Evolutionary conservation across 2,329 filamentous ascomycete species (phyloP).

Genomic region (Botryosphaeria dothidea): DNA sequence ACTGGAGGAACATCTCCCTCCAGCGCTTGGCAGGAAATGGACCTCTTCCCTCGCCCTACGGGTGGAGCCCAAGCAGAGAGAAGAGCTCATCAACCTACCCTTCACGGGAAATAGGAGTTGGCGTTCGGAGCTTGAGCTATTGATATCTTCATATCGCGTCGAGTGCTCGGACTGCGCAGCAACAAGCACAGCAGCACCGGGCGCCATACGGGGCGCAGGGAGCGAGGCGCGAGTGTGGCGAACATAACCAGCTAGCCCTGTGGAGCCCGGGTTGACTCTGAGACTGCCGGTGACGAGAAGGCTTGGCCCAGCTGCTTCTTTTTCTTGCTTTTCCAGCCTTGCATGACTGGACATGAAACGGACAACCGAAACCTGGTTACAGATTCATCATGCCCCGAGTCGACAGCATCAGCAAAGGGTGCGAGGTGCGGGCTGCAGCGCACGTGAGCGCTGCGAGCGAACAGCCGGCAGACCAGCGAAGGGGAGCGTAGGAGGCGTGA

Average conservation of each 20-base stretch:
- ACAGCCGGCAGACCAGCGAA: neutral
- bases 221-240: constrained; percentile 11
- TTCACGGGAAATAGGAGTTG: constrained; percentile 8
- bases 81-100: constrained; percentile 6
- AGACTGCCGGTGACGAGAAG: constrained; percentile 14
- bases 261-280: constrained; percentile 7
- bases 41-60: neutral
- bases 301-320: constrained; percentile 9
- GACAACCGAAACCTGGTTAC: constrained; percentile 15
- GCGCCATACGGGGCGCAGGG: constrained; percentile 9
- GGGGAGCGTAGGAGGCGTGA: neutral
- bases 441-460: neutral
- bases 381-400: constrained; percentile 12
- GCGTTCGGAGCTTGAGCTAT: neutral
- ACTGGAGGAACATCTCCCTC: neutral
- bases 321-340: constrained; percentile 15
- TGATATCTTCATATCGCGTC: constrained; percentile 11
- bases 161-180: constrained; percentile 1
- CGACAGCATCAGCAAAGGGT: neutral
- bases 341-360: constrained; percentile 17
- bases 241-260: constrained; percentile 3
- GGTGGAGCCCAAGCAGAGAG: neutral
- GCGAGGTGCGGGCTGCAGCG: neutral
- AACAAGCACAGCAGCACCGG: neutral
- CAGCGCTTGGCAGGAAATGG: neutral